Conservation (phyloP, 2,329 filamentous ascomycete species). For the Sordariomycetes sp. region DNA sequence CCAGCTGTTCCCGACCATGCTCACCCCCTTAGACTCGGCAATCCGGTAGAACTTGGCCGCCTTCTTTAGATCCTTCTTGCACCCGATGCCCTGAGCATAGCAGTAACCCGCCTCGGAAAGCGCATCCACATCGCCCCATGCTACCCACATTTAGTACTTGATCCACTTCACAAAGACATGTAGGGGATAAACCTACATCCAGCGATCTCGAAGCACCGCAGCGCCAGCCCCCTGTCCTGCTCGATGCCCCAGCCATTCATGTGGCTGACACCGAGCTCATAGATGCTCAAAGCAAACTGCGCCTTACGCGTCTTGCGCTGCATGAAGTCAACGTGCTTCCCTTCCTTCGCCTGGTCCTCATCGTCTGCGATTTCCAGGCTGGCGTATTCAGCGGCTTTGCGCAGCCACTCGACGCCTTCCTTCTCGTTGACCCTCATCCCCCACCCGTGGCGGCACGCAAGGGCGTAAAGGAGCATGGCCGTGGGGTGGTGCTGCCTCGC, state of each 20-base stretch:
- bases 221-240: slow-evolving; percentile 75
- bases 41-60: slow-evolving; percentile 81
- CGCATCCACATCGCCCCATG: slow-evolving; percentile 91
- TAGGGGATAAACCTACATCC: slow-evolving; percentile 44
- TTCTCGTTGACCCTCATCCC: slow-evolving; percentile 86
- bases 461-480: slow-evolving; percentile 88
- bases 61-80: slow-evolving; percentile 92
- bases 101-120: slow-evolving; percentile 91
- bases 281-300: slow-evolving; percentile 90
- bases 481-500: slow-evolving; percentile 78
- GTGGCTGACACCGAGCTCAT: slow-evolving; percentile 90
- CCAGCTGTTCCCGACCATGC: slow-evolving; percentile 98
- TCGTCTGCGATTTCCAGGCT: slow-evolving; percentile 75
- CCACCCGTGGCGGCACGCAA: slow-evolving; percentile 94
- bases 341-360: slow-evolving; percentile 50
- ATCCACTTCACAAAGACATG: neutral
- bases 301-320: slow-evolving; percentile 77
- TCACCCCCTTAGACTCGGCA: slow-evolving; percentile 88
- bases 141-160: slow-evolving; percentile 23
- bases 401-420: slow-evolving; percentile 85
- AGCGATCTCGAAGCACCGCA: slow-evolving; percentile 93
- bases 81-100: slow-evolving; percentile 85
- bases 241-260: slow-evolving; percentile 98
- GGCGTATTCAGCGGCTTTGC: slow-evolving; percentile 77
- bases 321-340: slow-evolving; percentile 48